phyloP scores from a whole-genome alignment of 2,329 filamentous ascomycete genomes.

The Epicoccum nigrum region DNA sequence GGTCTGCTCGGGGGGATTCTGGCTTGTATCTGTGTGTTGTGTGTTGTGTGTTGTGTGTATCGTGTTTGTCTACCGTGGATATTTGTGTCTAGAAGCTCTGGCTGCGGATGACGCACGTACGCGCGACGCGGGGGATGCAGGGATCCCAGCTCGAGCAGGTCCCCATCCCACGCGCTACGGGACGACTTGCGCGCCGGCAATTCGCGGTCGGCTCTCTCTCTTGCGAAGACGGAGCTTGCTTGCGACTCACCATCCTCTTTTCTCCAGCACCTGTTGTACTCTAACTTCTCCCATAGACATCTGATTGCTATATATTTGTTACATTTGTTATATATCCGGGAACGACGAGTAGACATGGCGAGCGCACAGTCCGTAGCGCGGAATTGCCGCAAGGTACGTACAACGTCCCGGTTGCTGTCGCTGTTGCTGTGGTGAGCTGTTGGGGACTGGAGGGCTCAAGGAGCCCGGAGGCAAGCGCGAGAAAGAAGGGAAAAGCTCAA shows the following conservation, averaged over 20 bases:
- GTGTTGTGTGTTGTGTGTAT: too few species aligned
- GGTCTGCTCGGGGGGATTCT: too few species aligned
- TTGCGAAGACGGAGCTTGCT: not conserved
- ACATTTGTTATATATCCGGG: not conserved
- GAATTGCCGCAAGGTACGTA: constrained; percentile 57
- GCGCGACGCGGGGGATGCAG: not conserved
- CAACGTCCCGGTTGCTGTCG: not conserved
- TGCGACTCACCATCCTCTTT: too few species aligned
- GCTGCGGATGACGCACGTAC: not conserved
- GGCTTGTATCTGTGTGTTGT: too few species aligned
- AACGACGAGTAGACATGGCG: constrained; percentile 30
- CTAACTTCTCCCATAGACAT: too few species aligned
- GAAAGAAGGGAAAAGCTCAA: too few species aligned
- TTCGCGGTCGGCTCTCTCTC: too few species aligned
- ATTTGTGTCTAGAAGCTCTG: too few species aligned
- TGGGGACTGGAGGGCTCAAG: not conserved
- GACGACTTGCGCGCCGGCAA: constrained; percentile 1
- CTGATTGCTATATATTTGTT: not conserved
- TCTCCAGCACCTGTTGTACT: too few species aligned
- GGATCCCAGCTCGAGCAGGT: not conserved
- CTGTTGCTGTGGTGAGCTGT: not conserved
- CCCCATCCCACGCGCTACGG: constrained; percentile 4
- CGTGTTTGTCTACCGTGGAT: too few species aligned
- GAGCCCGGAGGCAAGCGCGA: too few species aligned
- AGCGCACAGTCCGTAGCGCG: constrained; percentile 47